Percentiles rank a stretch among this genome's conserved stretches.
phyloP scores from a whole-genome alignment of 2,329 filamentous ascomycete genomes.

The Fusarium nematophilum region DNA sequence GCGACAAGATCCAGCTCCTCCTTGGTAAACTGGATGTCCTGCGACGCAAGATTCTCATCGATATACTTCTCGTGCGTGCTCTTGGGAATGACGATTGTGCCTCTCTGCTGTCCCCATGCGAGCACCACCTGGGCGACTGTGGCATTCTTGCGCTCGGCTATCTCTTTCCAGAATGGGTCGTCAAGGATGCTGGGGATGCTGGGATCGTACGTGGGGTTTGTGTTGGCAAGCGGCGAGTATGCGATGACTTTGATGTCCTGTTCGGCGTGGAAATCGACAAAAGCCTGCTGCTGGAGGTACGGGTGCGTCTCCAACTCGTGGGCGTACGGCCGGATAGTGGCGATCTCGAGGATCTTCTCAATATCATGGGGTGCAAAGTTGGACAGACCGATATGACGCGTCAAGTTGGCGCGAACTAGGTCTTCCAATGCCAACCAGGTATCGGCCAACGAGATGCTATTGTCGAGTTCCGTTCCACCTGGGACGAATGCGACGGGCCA shows the following conservation, averaged over 20 bases:
- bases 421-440: conserved; percentile 49
- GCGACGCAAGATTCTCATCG: conserved; percentile 34
- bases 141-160: conserved; percentile 34
- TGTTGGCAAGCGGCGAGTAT: conserved; percentile 39
- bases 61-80: conserved; percentile 34
- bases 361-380: conserved; percentile 67
- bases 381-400: conserved; percentile 60
- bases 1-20: conserved; percentile 50
- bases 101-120: conserved; percentile 38
- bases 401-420: conserved; percentile 34
- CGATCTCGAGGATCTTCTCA: conserved; percentile 53
- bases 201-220: conserved; percentile 36
- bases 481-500: conserved; percentile 43
- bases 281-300: conserved; percentile 58
- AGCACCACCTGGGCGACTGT: conserved; percentile 37
- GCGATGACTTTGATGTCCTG: conserved; percentile 45
- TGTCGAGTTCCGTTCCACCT: conserved; percentile 32
- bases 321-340: conserved; percentile 45
- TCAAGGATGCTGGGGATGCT: conserved; percentile 29
- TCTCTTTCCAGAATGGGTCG: conserved; percentile 32
- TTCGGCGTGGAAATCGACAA: conserved; percentile 41
- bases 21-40: conserved; percentile 21
- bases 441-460: conserved; percentile 38
- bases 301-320: conserved; percentile 66
- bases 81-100: conserved; percentile 36